Evolutionary conservation across 2,329 filamentous ascomycete species (phyloP).

Genomic region (Curvularia spicifera): DNA sequence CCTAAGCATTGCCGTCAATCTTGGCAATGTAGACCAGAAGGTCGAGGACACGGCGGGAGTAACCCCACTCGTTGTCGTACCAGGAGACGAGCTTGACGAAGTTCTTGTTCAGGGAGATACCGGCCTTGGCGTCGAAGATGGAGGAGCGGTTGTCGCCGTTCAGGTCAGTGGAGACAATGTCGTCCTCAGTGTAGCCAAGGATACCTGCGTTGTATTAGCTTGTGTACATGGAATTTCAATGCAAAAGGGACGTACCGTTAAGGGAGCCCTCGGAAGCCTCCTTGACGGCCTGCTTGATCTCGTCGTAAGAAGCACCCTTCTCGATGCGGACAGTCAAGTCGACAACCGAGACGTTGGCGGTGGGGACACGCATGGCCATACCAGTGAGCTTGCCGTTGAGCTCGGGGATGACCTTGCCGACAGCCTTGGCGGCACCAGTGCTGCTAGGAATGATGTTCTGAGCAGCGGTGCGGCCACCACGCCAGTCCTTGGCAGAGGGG

Average conservation of each 20-base stretch:
- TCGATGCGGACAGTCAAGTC: constrained; percentile 93
- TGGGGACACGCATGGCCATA: constrained; percentile 99
- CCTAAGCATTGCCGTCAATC: constrained; percentile 53
- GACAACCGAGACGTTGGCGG: constrained; percentile 98
- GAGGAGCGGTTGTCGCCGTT: constrained; percentile 92
- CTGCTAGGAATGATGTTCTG: constrained; percentile 99
- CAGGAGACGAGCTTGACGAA: constrained; percentile 98
- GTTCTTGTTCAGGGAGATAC: constrained; percentile 97
- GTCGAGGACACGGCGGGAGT: constrained; percentile 78
- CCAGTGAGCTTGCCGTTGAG: constrained; percentile 99
- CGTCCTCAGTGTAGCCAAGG: constrained; percentile 95
- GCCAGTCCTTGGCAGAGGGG: constrained; percentile 98
- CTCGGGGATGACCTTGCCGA: constrained; percentile 98
- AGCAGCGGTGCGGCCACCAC: constrained; percentile 96
- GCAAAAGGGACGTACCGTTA: constrained; percentile 70
- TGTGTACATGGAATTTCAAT: neutral
- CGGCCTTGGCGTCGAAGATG: constrained; percentile 99
- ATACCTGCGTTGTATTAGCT: constrained; percentile 66
- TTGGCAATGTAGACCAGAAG: constrained; percentile 56
- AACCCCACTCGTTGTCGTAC: constrained; percentile 99
- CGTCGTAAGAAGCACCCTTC: constrained; percentile 85
- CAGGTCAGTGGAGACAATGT: constrained; percentile 91
- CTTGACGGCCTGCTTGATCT: constrained; percentile 92
- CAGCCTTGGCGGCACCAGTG: constrained; percentile 99
- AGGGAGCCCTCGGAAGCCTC: constrained; percentile 80